Evolutionary conservation across 2,329 filamentous ascomycete genomes (phyloP).

Genomic region (Drechslerella dactyloides): DNA sequence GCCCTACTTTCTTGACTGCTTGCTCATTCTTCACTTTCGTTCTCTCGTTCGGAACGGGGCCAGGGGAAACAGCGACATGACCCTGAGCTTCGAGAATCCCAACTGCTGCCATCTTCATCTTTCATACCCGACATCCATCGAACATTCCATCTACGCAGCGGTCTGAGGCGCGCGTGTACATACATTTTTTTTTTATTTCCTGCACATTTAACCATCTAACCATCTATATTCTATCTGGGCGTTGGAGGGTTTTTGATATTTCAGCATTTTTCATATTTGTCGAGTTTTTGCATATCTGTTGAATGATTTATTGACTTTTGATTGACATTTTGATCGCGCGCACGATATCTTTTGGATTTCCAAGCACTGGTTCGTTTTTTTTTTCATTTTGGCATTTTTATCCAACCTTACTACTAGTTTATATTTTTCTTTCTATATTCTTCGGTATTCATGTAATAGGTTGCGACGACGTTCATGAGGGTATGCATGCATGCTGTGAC

Average conservation of each 20-base stretch:
- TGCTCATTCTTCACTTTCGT: constrained; percentile 6
- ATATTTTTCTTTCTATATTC: constrained; percentile 5
- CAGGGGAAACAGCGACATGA: constrained; percentile 25
- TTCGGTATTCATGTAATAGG: constrained; percentile 42
- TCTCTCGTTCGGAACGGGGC: background rate
- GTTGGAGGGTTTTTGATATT: constrained; percentile 45
- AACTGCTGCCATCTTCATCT: background rate
- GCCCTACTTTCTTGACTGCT: constrained; percentile 13
- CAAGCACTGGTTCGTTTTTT: background rate
- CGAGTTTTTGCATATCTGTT: background rate
- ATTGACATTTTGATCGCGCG: background rate
- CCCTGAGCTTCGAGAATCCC: constrained; percentile 3
- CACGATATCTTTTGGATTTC: constrained; percentile 3
- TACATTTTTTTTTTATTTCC: constrained; percentile 18
- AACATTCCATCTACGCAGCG: constrained; percentile 39
- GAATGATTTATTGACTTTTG: background rate
- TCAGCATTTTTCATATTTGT: background rate
- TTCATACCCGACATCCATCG: background rate
- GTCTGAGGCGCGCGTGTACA: constrained; percentile 49
- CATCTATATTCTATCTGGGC: constrained; percentile 39
- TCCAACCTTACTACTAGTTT: constrained; percentile 8
- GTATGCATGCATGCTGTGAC: constrained; percentile 3
- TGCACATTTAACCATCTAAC: too few relatives aligned
- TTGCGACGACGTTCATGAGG: constrained; percentile 34
- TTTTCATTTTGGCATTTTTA: constrained; percentile 11